Evolutionary conservation across 306 rosid genomes (phyloP), one percentile per base, ranked within the genome.

Genomic region (Sophora flavescens): DNA sequence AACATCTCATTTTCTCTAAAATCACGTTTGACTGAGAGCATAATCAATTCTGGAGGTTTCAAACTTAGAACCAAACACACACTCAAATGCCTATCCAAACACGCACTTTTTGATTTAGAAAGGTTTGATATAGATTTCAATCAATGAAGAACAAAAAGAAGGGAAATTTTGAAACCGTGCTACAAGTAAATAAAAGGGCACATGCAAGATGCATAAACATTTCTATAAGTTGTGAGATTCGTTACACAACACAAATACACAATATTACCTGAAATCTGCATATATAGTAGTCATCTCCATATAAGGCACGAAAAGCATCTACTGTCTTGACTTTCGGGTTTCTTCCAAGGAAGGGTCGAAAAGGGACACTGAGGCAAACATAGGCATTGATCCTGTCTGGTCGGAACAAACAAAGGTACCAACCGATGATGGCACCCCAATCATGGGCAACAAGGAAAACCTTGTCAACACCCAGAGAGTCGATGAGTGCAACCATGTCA

Each of bases 371-470:
- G 36, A 85, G 85, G 14, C 83, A 81, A 6, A 84, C 78, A 32
- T 77, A 84, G 26, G 85, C 85, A 15, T 54, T 77, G 18, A 84
- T 35, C 48, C 80, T 77, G 14, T 81, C 85, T 0, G 81, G 85
- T 60, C 80, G 80, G 66, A 84, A 84, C 68, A 80, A 3, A 28
- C 87, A 84, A 12, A 84, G 53, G 22, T 48, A 84, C 87, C 84
- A 84, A 51, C 82, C 87, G 1, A 84, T 52, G 44, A 75, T 28
- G 42, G 87, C 79, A 18, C 84, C 84, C 87, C 82, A 84, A 12
- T 84, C 87, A 22, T 84, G 87, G 0, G 16, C 84, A 0, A 84
- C 87, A 0, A 84, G 79, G 47, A 64, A 84, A 3, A 80, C 84
- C 16, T 77, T 39, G 3, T 81, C 74, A 0, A 54, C 81, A 3